Conservation (phyloP, 2,329 filamentous ascomycete species). For the Xylaria sp. region DNA sequence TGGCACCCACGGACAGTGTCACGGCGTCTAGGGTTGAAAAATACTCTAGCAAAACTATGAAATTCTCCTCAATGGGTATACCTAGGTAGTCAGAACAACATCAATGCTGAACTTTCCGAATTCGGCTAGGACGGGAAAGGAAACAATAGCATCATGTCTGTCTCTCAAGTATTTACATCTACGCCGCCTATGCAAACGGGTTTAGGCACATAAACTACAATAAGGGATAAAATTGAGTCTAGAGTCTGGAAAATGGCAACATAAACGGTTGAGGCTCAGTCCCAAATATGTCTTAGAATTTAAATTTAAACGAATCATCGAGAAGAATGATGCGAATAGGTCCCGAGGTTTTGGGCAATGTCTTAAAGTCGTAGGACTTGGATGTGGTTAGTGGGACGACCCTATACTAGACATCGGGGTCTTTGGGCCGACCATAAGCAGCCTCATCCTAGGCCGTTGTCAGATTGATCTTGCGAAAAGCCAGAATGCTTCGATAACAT, state of each 20-base stretch:
- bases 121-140: background rate
- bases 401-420: background rate
- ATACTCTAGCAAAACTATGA: background rate
- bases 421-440: background rate
- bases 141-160: background rate
- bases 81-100: background rate
- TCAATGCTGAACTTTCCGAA: background rate
- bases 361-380: too few species aligned
- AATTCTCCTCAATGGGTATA: too few species aligned
- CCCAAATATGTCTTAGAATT: background rate
- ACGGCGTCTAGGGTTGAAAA: background rate
- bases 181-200: background rate
- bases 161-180: background rate
- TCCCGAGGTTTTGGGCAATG: background rate
- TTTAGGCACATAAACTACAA: background rate
- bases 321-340: background rate
- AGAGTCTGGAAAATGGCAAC: background rate
- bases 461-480: background rate
- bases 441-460: background rate
- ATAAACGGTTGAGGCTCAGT: slow-evolving; percentile 2
- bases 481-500: background rate
- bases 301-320: background rate
- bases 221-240: background rate
- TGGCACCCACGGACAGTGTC: background rate
- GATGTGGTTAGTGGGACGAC: background rate